Percentiles rank a stretch among this genome's conserved stretches.
These are phyloP conservation scores for Neofusicoccum umdonicola DNA, from an alignment of 2,329 filamentous ascomycete species.

Conservation along the genomic window DNA sequence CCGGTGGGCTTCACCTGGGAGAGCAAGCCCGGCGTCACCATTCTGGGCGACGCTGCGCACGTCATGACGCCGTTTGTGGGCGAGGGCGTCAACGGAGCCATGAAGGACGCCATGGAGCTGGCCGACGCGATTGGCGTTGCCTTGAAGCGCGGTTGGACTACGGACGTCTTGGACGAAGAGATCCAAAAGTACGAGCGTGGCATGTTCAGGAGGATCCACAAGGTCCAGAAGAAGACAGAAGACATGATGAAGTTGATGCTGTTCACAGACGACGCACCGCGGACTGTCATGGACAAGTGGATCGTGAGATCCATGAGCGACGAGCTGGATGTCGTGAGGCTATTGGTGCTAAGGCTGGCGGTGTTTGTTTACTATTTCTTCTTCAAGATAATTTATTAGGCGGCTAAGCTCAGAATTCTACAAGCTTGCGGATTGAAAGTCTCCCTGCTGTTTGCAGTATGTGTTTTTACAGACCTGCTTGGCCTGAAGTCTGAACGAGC, in stretches of 20 bases:
- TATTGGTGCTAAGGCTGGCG: neutral
- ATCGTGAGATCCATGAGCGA: neutral
- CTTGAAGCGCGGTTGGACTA: neutral
- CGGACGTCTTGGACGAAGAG: neutral
- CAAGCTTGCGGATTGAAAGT: too few species aligned
- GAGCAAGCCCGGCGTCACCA: conserved; percentile 36
- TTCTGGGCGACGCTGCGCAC: conserved; percentile 44
- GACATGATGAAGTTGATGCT: neutral
- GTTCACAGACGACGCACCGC: neutral
- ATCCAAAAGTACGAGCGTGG: neutral
- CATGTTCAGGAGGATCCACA: neutral
- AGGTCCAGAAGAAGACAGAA: neutral
- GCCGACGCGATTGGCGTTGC: neutral
- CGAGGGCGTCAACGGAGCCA: conserved; percentile 30
- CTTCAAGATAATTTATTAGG: neutral
- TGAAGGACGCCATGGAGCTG: conserved; percentile 8
- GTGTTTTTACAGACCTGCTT: neutral
- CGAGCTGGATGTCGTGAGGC: neutral
- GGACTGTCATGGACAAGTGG: neutral
- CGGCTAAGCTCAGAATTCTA: neutral
- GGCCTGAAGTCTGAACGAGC: neutral
- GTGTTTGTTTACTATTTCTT: neutral
- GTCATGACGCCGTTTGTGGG: conserved; percentile 39
- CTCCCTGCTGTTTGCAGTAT: too few species aligned
- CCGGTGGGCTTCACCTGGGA: conserved; percentile 39